phyloP scores from a whole-genome alignment of 2,329 filamentous ascomycete genomes.

The Pseudogymnoascus sp. region DNA sequence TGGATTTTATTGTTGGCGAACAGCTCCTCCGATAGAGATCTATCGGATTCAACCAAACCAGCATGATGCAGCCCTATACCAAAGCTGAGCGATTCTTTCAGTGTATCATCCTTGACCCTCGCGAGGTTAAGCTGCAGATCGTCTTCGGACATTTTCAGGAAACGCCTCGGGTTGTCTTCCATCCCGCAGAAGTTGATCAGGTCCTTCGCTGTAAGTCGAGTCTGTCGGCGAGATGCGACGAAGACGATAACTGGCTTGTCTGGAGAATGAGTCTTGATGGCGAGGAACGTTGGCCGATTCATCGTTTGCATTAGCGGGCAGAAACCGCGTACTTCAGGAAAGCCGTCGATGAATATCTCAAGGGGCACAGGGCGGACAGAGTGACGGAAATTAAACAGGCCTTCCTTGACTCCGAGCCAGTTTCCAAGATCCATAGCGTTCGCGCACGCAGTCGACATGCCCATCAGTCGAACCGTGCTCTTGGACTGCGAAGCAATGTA shows the following conservation, averaged over 20 bases:
- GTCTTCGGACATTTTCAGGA: constrained; percentile 90
- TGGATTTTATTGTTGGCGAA: constrained; percentile 98
- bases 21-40: constrained; percentile 83
- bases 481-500: constrained; percentile 95
- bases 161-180: constrained; percentile 93
- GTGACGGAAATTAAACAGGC: constrained; percentile 92
- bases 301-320: constrained; percentile 98
- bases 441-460: constrained; percentile 98
- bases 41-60: constrained; percentile 88
- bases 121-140: constrained; percentile 82
- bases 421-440: constrained; percentile 91
- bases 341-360: constrained; percentile 95
- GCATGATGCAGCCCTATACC: constrained; percentile 97
- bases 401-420: constrained; percentile 95
- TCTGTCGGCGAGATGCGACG: constrained; percentile 90
- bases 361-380: constrained; percentile 93
- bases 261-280: constrained; percentile 92
- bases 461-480: constrained; percentile 77
- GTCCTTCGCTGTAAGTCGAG: constrained; percentile 87
- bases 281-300: constrained; percentile 94
- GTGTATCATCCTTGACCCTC: constrained; percentile 83
- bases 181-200: constrained; percentile 96
- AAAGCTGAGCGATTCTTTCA: constrained; percentile 92
- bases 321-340: constrained; percentile 89
- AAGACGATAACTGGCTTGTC: constrained; percentile 98